Percentiles rank a stretch among this genome's conserved stretches.
Conservation (phyloP, 2,329 filamentous ascomycete species). For the Lachnellula arida region DNA sequence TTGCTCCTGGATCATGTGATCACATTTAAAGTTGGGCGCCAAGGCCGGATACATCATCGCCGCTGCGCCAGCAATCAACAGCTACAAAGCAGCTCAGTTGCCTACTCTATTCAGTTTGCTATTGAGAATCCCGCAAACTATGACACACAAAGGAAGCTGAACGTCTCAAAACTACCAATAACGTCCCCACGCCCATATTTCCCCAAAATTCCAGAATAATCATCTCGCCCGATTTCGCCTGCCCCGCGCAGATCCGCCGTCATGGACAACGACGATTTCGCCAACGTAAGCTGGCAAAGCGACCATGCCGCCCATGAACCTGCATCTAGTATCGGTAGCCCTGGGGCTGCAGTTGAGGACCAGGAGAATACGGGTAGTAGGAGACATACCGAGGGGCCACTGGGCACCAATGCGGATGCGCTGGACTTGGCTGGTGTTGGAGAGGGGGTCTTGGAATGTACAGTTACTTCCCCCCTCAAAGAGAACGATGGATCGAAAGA, state of each 20-base stretch:
- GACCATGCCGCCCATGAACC: constrained; percentile 51
- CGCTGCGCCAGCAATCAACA: neutral
- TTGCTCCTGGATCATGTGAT: neutral
- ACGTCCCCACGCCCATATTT: neutral
- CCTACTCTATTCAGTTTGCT: neutral
- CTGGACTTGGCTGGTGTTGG: constrained; percentile 59
- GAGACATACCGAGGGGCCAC: constrained; percentile 24
- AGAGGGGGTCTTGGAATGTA: constrained; percentile 75
- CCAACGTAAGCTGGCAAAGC: constrained; percentile 69
- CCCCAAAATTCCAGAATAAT: neutral
- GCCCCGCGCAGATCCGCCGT: constrained; percentile 21
- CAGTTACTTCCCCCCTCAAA: constrained; percentile 78
- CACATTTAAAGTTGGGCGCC: neutral
- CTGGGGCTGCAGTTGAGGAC: constrained; percentile 35
- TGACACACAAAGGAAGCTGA: neutral
- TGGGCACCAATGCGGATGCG: constrained; percentile 32
- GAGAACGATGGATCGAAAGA: constrained; percentile 97
- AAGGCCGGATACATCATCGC: neutral
- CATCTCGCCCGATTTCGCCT: constrained; percentile 7
- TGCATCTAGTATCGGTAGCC: constrained; percentile 37
- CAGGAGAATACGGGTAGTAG: constrained; percentile 13
- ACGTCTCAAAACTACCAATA: neutral
- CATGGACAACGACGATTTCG: constrained; percentile 62
- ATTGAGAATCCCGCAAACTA: neutral
- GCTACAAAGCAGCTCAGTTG: neutral